Conservation (phyloP, 768 basidiomycete species). For the Mycena metata region DNA sequence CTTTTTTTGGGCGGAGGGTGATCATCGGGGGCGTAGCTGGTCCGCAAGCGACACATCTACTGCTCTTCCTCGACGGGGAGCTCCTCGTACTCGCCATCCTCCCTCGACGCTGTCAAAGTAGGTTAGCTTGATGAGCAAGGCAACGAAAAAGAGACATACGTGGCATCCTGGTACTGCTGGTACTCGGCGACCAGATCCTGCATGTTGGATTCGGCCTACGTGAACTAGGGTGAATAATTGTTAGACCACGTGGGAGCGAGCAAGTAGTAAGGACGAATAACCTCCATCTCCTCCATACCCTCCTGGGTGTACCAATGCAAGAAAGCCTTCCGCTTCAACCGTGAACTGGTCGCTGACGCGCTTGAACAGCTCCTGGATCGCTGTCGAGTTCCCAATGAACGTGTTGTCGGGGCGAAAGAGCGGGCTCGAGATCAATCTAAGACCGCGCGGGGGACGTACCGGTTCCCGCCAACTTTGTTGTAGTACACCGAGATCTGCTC, state of each 20-base stretch:
- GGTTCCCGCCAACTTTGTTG: constrained; percentile 94
- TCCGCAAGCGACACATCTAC: constrained; percentile 19
- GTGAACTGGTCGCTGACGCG: constrained; percentile 99
- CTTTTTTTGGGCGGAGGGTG: constrained; percentile 22
- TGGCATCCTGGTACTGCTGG: constrained; percentile 96
- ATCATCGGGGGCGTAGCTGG: constrained; percentile 10
- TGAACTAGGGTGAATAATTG: too few species aligned
- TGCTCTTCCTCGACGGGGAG: constrained; percentile 68
- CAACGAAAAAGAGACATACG: constrained; percentile 64
- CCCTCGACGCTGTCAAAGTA: constrained; percentile 72
- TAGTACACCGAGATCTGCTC: constrained; percentile 99
- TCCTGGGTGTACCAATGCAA: constrained; percentile 99
- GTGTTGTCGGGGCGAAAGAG: constrained; percentile 99
- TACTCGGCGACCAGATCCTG: constrained; percentile 98
- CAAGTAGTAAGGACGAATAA: too few species aligned
- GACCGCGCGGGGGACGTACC: constrained; percentile 98
- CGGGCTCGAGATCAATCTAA: constrained; percentile 98
- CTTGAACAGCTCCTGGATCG: constrained; percentile 98
- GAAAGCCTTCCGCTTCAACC: constrained; percentile 98
- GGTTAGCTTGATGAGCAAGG: constrained; percentile 21
- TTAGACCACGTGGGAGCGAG: too few species aligned
- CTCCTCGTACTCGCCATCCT: constrained; percentile 92
- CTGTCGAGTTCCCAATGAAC: constrained; percentile 97
- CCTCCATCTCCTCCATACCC: constrained; percentile 99
- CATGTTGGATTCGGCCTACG: constrained; percentile 99